These are phyloP conservation scores for Xylaria sp. DNA, from an alignment of 2,329 filamentous ascomycete genomes.

Conservation along the genomic window DNA sequence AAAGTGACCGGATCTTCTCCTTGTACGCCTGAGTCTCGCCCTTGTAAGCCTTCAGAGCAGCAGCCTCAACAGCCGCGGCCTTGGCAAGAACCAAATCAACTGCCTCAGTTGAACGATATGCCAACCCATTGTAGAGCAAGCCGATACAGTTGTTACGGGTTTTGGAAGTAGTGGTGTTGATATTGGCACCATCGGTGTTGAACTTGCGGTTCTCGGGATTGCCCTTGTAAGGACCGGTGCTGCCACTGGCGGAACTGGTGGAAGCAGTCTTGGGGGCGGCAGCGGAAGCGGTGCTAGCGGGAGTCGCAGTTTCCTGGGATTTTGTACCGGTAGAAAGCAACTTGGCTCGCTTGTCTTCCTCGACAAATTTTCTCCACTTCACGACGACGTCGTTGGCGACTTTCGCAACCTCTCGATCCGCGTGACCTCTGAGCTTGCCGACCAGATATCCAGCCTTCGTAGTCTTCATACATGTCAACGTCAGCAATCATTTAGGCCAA, in stretches of 20 bases:
- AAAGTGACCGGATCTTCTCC: conserved; percentile 84
- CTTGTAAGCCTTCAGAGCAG: conserved; percentile 64
- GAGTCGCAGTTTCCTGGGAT: conserved; percentile 50
- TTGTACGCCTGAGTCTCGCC: conserved; percentile 73
- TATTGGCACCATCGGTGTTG: conserved; percentile 74
- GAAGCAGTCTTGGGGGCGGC: conserved; percentile 39
- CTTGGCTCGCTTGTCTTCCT: conserved; percentile 52
- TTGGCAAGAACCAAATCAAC: conserved; percentile 66
- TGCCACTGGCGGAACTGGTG: conserved; percentile 28
- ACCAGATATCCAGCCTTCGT: conserved; percentile 90
- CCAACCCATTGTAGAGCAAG: conserved; percentile 87
- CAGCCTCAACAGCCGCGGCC: conserved; percentile 76
- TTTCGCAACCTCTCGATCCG: conserved; percentile 74
- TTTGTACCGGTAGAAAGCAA: conserved; percentile 20
- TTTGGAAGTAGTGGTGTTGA: conserved; percentile 66
- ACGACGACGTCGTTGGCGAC: conserved; percentile 76
- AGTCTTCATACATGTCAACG: conserved; percentile 40
- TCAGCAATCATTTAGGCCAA: neutral
- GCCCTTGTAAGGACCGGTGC: conserved; percentile 50
- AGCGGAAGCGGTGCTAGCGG: conserved; percentile 37
- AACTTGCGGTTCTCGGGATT: conserved; percentile 75
- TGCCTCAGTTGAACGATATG: conserved; percentile 64
- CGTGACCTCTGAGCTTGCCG: conserved; percentile 70
- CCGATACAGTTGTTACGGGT: conserved; percentile 81
- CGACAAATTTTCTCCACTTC: conserved; percentile 80